These are phyloP conservation scores for Quercus phellos DNA, from an alignment of 331 rosid genomes.

Conservation along the genomic window DNA sequence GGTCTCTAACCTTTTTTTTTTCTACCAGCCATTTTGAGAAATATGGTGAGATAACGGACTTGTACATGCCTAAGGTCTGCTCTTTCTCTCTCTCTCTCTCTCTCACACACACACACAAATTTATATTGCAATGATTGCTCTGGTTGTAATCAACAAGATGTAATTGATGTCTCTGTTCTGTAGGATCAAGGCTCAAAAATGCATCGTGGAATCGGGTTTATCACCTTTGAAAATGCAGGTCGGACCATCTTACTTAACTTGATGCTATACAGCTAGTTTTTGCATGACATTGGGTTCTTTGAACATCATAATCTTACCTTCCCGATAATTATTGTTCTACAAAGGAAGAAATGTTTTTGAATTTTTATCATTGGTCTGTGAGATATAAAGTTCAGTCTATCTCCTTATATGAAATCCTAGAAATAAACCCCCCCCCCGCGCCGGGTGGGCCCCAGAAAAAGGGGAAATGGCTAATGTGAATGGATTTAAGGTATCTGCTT, in stretches of 20 bases:
- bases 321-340: neutral
- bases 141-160: neutral
- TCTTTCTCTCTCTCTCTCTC: constrained; percentile 7
- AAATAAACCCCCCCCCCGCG: neutral
- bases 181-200: constrained; percentile 90
- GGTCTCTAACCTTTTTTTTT: constrained; percentile 5
- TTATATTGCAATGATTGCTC: neutral
- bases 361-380: too few species aligned
- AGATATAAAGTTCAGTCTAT: too few species aligned
- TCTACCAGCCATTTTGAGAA: constrained; percentile 85
- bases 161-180: constrained; percentile 7
- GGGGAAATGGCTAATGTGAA: neutral
- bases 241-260: constrained; percentile 15
- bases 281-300: neutral
- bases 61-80: constrained; percentile 92
- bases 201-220: constrained; percentile 96
- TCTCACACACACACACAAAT: neutral
- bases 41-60: constrained; percentile 90
- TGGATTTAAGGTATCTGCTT: neutral
- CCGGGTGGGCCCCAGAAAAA: neutral
- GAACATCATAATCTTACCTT: neutral
- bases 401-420: too few species aligned
- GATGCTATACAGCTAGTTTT: constrained; percentile 10
- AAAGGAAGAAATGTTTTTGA: neutral
- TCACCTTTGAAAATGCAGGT: constrained; percentile 95